Evolutionary conservation across 176 grass and related monocot species (phyloP).

Genomic region (Chrysopogon serrulatus): DNA sequence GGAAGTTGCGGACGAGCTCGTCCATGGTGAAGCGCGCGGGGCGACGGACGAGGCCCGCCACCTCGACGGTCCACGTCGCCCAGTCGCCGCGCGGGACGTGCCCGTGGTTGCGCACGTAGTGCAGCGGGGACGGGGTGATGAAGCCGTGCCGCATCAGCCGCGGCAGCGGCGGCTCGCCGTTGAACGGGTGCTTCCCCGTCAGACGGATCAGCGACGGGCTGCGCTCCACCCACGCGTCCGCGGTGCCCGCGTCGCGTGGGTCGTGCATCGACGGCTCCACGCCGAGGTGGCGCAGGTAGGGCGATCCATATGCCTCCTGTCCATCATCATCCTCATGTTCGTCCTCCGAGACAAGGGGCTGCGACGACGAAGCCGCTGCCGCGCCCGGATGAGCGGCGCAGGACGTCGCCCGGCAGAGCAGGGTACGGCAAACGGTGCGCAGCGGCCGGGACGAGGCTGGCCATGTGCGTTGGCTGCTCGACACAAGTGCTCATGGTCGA

Average conservation of each 20-base stretch:
- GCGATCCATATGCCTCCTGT: background rate
- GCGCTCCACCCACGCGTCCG: conserved; percentile 68
- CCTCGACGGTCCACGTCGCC: conserved; percentile 66
- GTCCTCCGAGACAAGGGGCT: background rate
- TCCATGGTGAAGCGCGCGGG: conserved; percentile 63
- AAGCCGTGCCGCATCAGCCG: conserved; percentile 50
- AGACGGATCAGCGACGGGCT: conserved; percentile 66
- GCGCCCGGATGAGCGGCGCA: background rate
- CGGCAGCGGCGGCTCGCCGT: conserved; percentile 59
- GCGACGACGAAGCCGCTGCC: background rate
- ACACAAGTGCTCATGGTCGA: background rate
- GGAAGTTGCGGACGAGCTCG: conserved; percentile 43
- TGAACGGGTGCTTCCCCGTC: conserved; percentile 83
- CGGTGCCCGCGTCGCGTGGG: conserved; percentile 58
- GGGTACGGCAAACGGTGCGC: background rate
- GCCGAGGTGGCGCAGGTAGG: conserved; percentile 8
- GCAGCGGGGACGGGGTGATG: conserved; percentile 49
- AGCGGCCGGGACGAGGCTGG: background rate
- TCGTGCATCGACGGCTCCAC: conserved; percentile 41
- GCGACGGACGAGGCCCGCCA: conserved; percentile 56
- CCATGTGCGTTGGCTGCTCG: background rate
- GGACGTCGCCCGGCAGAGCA: background rate
- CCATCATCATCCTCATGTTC: background rate
- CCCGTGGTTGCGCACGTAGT: conserved; percentile 85
- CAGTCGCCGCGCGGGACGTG: conserved; percentile 59